Conservation (phyloP, 371 early-diverging fungal species). For the Mucor lusitanicus region DNA sequence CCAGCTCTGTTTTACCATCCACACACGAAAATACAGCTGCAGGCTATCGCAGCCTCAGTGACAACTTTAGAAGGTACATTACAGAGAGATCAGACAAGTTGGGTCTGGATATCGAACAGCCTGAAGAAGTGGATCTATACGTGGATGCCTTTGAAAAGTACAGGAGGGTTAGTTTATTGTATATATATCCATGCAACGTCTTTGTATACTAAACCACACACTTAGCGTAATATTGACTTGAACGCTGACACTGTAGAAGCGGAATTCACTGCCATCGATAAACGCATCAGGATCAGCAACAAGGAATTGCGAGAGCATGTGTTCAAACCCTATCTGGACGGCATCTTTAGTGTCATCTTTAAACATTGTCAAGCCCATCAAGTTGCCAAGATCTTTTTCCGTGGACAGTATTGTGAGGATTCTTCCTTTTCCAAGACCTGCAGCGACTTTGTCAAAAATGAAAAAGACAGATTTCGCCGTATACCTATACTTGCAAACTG, state of each 20-base stretch:
- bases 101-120: background rate
- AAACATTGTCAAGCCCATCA: background rate
- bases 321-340: background rate
- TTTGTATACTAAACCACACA: background rate
- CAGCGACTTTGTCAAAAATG: background rate
- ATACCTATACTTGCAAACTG: background rate
- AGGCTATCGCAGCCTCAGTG: background rate
- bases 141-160: background rate
- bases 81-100: background rate
- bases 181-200: background rate
- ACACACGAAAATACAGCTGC: no score
- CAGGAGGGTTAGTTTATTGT: background rate
- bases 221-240: background rate
- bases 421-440: background rate
- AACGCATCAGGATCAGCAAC: background rate
- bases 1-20: background rate
- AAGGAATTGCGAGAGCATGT: background rate
- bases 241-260: background rate
- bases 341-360: background rate
- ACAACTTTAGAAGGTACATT: background rate
- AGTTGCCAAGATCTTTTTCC: background rate
- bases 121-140: background rate
- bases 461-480: background rate
- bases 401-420: background rate
- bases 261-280: background rate